Conservation (phyloP, 1,284 basidiomycete genomes). For the Tremellales sp. region DNA sequence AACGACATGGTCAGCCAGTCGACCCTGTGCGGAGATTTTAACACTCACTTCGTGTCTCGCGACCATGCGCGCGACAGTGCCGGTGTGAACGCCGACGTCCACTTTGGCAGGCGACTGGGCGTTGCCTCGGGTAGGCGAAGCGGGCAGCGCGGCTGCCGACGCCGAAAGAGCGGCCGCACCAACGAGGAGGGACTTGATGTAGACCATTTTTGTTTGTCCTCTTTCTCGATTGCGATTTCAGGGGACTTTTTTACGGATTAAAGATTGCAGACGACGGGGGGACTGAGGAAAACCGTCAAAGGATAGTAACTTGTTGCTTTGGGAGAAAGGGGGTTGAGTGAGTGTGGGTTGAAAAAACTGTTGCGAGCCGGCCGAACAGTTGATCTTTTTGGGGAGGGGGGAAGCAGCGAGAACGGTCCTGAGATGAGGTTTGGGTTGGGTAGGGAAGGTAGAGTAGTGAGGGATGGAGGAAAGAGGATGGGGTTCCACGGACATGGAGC, state of each 20-base stretch:
- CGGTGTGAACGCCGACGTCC: not conserved
- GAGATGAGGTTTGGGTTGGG: conserved; percentile 9
- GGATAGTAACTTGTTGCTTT: not conserved
- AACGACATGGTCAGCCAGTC: not conserved
- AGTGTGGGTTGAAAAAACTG: conserved; percentile 2
- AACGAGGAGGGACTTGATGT: conserved; percentile 20
- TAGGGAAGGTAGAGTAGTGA: conserved; percentile 8
- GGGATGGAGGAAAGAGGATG: conserved; percentile 6
- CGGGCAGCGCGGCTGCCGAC: conserved; percentile 10
- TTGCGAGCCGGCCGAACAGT: too few species aligned
- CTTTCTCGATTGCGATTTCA: not conserved
- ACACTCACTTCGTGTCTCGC: not conserved
- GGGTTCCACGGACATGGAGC: conserved; percentile 4
- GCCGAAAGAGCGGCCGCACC: conserved; percentile 22
- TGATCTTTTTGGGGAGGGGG: conserved; percentile 1
- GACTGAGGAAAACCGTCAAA: not conserved
- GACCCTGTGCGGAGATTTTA: not conserved
- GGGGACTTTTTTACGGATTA: not conserved
- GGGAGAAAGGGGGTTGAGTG: conserved; percentile 1
- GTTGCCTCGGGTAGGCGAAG: conserved; percentile 9
- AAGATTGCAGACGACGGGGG: not conserved
- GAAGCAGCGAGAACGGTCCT: not conserved
- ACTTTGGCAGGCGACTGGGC: not conserved
- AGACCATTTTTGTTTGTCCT: conserved; percentile 20
- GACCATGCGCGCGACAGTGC: too few species aligned